These are phyloP conservation scores for Stagonosporopsis cucurbitacearum DNA, from an alignment of 2,329 filamentous ascomycete species.

Conservation along the genomic window DNA sequence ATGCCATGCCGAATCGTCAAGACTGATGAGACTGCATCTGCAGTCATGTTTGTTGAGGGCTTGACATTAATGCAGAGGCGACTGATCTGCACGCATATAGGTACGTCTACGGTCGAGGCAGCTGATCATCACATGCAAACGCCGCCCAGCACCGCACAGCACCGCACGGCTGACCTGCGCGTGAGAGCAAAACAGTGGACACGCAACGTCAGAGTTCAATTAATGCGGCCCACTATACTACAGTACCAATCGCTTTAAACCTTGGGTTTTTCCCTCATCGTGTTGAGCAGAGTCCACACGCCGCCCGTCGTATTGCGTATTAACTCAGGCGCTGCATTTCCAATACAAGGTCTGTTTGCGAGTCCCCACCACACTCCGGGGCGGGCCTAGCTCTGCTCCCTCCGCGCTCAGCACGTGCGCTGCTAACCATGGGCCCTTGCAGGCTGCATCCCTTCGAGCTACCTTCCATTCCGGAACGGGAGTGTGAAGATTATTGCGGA, in stretches of 20 bases:
- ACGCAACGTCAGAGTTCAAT: constrained; percentile 15
- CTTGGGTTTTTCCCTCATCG: not conserved
- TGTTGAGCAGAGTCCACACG: not conserved
- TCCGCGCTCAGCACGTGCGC: constrained; percentile 42
- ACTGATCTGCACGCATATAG: constrained; percentile 14
- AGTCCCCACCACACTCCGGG: not conserved
- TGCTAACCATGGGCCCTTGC: constrained; percentile 15
- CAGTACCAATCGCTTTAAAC: not conserved
- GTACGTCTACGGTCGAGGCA: constrained; percentile 20
- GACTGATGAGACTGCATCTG: constrained; percentile 12
- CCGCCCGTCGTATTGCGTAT: constrained; percentile 13
- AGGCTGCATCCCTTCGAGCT: constrained; percentile 25
- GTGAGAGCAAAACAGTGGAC: constrained; percentile 8
- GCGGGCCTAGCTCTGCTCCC: constrained; percentile 22
- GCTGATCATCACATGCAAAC: constrained; percentile 42
- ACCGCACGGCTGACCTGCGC: constrained; percentile 19
- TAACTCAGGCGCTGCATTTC: too few relatives aligned
- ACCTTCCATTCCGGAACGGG: constrained; percentile 32
- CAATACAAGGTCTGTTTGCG: constrained; percentile 36
- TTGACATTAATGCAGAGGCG: constrained; percentile 9
- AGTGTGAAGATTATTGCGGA: constrained; percentile 25
- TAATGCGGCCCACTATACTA: not conserved
- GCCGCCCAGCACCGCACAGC: too few relatives aligned
- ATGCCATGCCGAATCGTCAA: too few relatives aligned
- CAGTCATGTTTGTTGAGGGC: constrained; percentile 13